Conservation (phyloP, 352 stramenopile species). For the Globisporangium viniferum region DNA sequence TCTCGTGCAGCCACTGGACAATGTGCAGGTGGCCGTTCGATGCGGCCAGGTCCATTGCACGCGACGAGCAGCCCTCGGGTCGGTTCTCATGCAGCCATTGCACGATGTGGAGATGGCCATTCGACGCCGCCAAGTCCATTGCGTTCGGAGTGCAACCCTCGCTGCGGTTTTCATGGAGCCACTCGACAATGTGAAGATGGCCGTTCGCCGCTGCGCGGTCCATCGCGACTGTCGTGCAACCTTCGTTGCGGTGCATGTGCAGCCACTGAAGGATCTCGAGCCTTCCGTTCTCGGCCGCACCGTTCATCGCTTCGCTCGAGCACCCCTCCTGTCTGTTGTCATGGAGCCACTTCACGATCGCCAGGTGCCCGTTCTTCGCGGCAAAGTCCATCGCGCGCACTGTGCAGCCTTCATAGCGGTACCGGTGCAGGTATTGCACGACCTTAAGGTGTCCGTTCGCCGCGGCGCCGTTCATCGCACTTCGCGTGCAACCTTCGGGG, state of each 20-base stretch:
- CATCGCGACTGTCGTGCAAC: constrained; percentile 4
- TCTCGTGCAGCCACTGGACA: constrained; percentile 23
- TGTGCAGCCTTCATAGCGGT: constrained; percentile 12
- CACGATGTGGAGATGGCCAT: constrained; percentile 6
- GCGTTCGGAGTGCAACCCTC: constrained; percentile 7
- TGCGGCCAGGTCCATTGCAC: constrained; percentile 11
- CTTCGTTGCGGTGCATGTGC: constrained; percentile 4
- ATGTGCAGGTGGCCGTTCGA: constrained; percentile 21
- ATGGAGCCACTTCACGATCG: constrained; percentile 12
- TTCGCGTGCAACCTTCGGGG: constrained; percentile 13
- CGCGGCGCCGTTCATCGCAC: constrained; percentile 15
- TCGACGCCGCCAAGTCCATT: constrained; percentile 9
- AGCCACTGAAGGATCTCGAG: constrained; percentile 9
- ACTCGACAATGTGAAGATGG: constrained; percentile 9
- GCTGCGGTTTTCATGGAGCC: constrained; percentile 6
- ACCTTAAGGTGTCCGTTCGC: constrained; percentile 14
- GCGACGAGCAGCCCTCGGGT: constrained; percentile 1
- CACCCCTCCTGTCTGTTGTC: constrained; percentile 11
- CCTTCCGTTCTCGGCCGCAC: constrained; percentile 1
- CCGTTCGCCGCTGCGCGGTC: constrained; percentile 6
- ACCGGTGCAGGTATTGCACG: constrained; percentile 11
- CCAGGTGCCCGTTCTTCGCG: constrained; percentile 1
- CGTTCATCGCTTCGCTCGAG: constrained; percentile 12
- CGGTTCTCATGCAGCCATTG: constrained; percentile 10
- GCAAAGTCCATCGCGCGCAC: constrained; percentile 8